phyloP scores from a whole-genome alignment of 1,284 basidiomycete genomes.

The Blastosporella zonata region DNA sequence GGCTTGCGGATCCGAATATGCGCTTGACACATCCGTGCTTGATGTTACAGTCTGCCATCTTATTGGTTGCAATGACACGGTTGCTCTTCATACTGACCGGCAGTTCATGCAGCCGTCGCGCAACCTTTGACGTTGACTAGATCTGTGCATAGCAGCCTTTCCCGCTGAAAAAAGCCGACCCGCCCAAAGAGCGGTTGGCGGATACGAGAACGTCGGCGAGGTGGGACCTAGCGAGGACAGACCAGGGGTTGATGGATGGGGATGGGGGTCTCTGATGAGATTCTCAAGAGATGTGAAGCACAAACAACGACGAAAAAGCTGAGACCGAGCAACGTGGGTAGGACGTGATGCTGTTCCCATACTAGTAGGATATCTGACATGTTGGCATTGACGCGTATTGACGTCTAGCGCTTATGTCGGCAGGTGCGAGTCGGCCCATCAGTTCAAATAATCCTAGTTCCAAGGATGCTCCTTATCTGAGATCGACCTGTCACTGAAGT shows the following conservation, averaged over 20 bases:
- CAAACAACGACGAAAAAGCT: not conserved
- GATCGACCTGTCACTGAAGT: too few relatives aligned
- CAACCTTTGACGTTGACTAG: not conserved
- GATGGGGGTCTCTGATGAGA: not conserved
- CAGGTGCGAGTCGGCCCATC: not conserved
- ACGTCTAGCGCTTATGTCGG: conserved; percentile 5
- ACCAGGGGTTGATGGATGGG: not conserved
- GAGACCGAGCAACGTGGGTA: not conserved
- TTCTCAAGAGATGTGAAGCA: too few relatives aligned
- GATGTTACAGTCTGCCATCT: not conserved
- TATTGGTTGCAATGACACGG: not conserved
- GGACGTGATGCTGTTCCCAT: not conserved
- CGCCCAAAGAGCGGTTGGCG: not conserved
- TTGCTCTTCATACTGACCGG: not conserved
- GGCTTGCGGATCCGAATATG: too few relatives aligned
- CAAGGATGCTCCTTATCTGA: too few relatives aligned
- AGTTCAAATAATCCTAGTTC: not conserved
- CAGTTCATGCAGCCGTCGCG: not conserved
- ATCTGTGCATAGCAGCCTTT: not conserved
- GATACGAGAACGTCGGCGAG: not conserved
- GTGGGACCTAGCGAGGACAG: not conserved
- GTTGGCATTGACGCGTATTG: conserved; percentile 5
- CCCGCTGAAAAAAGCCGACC: not conserved
- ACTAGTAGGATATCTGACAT: conserved; percentile 3
- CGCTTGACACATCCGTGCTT: too few relatives aligned